A percentile compares a stretch with the other conserved stretches of the same genome.
Conservation (phyloP, 2,329 filamentous ascomycete species). For the Ilyonectria robusta region DNA sequence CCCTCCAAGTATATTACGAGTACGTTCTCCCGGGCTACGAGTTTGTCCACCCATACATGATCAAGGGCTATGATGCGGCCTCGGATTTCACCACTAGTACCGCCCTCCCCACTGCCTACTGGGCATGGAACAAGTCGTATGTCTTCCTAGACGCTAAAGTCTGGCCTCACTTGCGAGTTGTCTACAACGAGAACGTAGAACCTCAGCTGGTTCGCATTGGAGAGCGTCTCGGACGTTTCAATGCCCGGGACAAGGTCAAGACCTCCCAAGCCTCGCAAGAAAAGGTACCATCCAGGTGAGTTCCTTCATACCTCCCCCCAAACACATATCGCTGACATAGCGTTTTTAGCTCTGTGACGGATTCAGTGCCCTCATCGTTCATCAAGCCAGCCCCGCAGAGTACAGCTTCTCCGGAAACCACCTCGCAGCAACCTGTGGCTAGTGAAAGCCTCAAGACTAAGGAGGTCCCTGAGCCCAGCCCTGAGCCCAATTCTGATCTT, state of each 20-base stretch:
- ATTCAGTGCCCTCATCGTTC: slow-evolving; percentile 52
- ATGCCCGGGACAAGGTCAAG: slow-evolving; percentile 56
- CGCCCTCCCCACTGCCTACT: slow-evolving; percentile 79
- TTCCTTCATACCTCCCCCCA: not conserved
- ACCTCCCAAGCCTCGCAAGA: slow-evolving; percentile 48
- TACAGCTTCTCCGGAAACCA: slow-evolving; percentile 51
- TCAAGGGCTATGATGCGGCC: slow-evolving; percentile 76
- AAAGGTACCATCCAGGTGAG: slow-evolving; percentile 35
- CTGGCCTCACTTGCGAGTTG: slow-evolving; percentile 83
- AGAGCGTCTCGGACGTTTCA: slow-evolving; percentile 86
- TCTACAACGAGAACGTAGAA: slow-evolving; percentile 94
- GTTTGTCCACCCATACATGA: slow-evolving; percentile 80
- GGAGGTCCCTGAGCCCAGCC: slow-evolving; percentile 11
- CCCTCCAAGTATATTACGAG: slow-evolving; percentile 78
- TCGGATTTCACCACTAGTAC: slow-evolving; percentile 78
- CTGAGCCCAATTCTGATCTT: slow-evolving; percentile 2
- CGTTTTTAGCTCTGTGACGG: slow-evolving; percentile 34
- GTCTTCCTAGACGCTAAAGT: slow-evolving; percentile 82
- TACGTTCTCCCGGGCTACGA: slow-evolving; percentile 83
- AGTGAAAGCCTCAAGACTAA: slow-evolving; percentile 32
- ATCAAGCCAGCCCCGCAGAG: slow-evolving; percentile 53
- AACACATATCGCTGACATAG: slow-evolving; percentile 17
- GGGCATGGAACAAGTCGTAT: slow-evolving; percentile 78
- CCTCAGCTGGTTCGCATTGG: slow-evolving; percentile 94
- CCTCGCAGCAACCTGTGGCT: slow-evolving; percentile 39